phyloP scores from a whole-genome alignment of 495 filamentous ascomycete species.

The Pyrenopolyporus hunteri region DNA sequence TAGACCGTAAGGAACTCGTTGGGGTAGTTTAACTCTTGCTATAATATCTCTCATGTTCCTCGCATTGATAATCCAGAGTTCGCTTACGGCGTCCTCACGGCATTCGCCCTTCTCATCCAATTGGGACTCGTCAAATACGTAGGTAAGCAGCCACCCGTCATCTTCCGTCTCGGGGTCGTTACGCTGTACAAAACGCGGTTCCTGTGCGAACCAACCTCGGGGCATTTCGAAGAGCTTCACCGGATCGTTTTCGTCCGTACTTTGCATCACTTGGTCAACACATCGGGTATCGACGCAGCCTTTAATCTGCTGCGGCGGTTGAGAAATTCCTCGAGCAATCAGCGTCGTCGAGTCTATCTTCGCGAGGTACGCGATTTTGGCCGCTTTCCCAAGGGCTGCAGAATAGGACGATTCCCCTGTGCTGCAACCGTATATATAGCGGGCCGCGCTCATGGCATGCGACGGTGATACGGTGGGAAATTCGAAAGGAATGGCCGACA shows the following conservation, averaged over 20 bases:
- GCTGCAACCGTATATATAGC: conserved; percentile 64
- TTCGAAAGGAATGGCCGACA: conserved; percentile 67
- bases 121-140: conserved; percentile 63
- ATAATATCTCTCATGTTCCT: conserved; percentile 61
- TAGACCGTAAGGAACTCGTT: conserved; percentile 69
- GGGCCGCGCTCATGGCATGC: conserved; percentile 58
- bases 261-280: conserved; percentile 52
- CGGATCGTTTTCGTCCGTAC: conserved; percentile 53
- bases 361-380: conserved; percentile 66
- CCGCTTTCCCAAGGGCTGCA: conserved; percentile 57
- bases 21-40: conserved; percentile 60
- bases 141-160: conserved; percentile 66
- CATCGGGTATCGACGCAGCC: conserved; percentile 62
- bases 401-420: conserved; percentile 54
- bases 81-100: conserved; percentile 50
- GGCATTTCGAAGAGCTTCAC: conserved; percentile 65
- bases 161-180: conserved; percentile 51
- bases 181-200: conserved; percentile 66
- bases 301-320: conserved; percentile 54
- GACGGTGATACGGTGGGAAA: conserved; percentile 62
- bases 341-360: conserved; percentile 61
- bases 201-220: conserved; percentile 64
- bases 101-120: conserved; percentile 54
- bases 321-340: conserved; percentile 49
- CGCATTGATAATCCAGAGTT: conserved; percentile 72